phyloP scores from a whole-genome alignment of 176 grass and related monocot species.

The Echinochloa phyllopogon region DNA sequence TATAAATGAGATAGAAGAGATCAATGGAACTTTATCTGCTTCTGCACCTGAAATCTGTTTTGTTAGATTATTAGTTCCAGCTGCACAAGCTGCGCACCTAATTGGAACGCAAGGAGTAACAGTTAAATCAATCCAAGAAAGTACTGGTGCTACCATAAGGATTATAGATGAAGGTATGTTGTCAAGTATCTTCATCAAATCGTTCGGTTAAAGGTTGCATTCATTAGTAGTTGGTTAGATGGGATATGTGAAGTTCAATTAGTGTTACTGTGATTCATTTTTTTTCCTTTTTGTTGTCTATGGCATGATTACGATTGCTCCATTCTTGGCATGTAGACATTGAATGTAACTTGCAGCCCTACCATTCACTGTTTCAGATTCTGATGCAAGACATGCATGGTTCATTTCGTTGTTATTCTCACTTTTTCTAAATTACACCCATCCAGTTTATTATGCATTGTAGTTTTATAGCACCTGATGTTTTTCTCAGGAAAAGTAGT shows the following conservation, averaged over 20 bases:
- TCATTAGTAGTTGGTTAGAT: neutral
- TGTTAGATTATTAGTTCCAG: slow-evolving; percentile 67
- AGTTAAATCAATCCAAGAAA: slow-evolving; percentile 68
- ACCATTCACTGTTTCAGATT: neutral
- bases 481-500: neutral
- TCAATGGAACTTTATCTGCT: slow-evolving; percentile 31
- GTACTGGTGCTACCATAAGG: slow-evolving; percentile 52
- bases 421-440: neutral
- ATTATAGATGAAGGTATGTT: slow-evolving; percentile 61
- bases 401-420: neutral
- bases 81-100: slow-evolving; percentile 66
- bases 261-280: neutral
- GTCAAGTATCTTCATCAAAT: slow-evolving; percentile 5
- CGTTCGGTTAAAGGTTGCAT: neutral
- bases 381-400: neutral
- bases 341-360: neutral
- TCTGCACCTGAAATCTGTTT: slow-evolving; percentile 50
- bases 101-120: slow-evolving; percentile 81
- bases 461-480: neutral
- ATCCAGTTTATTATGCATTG: neutral
- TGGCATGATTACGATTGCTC: neutral
- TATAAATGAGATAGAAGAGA: slow-evolving; percentile 57
- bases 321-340: neutral
- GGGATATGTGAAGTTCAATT: neutral
- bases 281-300: slow-evolving; percentile 4